These are phyloP conservation scores for Epithemia pelagica DNA, from an alignment of 108 stramenopile genomes.

Conservation along the genomic window DNA sequence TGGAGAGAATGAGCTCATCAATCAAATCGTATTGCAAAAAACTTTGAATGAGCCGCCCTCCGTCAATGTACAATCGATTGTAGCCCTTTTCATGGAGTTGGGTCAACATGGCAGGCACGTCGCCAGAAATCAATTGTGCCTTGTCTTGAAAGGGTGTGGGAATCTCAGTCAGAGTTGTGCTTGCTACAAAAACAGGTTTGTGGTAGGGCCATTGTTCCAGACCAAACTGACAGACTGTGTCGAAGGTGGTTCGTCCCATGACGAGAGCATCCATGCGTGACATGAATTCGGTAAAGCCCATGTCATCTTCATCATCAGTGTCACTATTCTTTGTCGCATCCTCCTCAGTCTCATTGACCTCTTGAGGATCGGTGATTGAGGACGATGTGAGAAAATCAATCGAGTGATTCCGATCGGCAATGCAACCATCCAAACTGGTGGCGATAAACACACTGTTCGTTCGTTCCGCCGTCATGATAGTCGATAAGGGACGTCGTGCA, in stretches of 20 bases:
- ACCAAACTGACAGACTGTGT: slow-evolving; percentile 40
- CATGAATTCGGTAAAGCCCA: slow-evolving; percentile 41
- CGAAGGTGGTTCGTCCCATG: slow-evolving; percentile 53
- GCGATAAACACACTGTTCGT: slow-evolving; percentile 44
- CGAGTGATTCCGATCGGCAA: slow-evolving; percentile 28
- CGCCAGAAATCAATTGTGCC: slow-evolving; percentile 20
- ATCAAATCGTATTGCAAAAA: slow-evolving; percentile 30
- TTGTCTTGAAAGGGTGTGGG: slow-evolving; percentile 15
- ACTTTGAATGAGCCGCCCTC: slow-evolving; percentile 30
- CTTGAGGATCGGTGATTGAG: too few relatives aligned
- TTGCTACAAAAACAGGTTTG: slow-evolving; percentile 25
- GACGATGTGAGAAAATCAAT: slow-evolving; percentile 39
- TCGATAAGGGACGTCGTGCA: too few relatives aligned
- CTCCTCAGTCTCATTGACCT: too few relatives aligned
- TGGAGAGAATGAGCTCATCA: slow-evolving; percentile 27
- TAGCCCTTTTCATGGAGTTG: slow-evolving; percentile 23
- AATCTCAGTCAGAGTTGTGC: too few relatives aligned
- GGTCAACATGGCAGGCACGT: slow-evolving; percentile 16
- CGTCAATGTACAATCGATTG: slow-evolving; percentile 35
- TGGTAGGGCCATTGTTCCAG: slow-evolving; percentile 40
- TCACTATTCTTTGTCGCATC: slow-evolving; percentile 28
- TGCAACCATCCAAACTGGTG: slow-evolving; percentile 38
- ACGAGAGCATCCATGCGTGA: slow-evolving; percentile 34
- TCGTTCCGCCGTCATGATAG: too few relatives aligned
- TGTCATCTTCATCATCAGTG: slow-evolving; percentile 27